Percentiles rank a stretch among this genome's conserved stretches.
These are phyloP conservation scores for Cyclotella choctawhatcheeana DNA, from an alignment of 108 stramenopile species.

Conservation along the genomic window DNA sequence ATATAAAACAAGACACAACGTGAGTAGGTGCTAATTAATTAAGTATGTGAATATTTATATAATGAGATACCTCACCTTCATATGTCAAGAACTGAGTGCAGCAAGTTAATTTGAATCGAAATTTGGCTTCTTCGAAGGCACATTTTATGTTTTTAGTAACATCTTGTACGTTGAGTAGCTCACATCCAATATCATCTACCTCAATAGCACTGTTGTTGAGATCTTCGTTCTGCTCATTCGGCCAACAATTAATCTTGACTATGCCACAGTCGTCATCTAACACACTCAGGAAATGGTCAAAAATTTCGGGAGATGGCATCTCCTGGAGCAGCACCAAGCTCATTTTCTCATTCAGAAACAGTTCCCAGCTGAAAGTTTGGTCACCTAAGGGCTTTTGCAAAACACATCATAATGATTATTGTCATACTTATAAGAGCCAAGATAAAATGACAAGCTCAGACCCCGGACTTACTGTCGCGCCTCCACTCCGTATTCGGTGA, in stretches of 20 bases:
- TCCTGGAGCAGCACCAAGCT: no score
- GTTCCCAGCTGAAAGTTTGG: no score
- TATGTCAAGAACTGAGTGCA: constrained; percentile 37
- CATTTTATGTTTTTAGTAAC: no score
- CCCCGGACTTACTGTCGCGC: constrained; percentile 39
- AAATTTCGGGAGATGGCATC: constrained; percentile 36
- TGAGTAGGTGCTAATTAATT: no score
- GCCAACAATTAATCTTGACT: constrained; percentile 31
- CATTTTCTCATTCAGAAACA: no score
- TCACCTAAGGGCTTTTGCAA: no score
- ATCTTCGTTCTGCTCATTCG: constrained; percentile 21
- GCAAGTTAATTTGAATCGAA: constrained; percentile 33
- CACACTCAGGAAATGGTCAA: constrained; percentile 30
- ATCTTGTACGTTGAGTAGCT: constrained; percentile 18
- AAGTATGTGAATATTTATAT: no score
- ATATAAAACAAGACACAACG: no score
- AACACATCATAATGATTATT: no score
- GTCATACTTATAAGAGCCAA: constrained; percentile 25
- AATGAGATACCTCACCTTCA: no score
- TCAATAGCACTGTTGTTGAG: no score
- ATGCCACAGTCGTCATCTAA: constrained; percentile 26
- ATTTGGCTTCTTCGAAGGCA: constrained; percentile 36
- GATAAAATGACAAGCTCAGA: constrained; percentile 33
- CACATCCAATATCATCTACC: constrained; percentile 3
- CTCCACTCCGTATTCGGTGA: constrained; percentile 21